These are phyloP conservation scores for Pinus tabuliformis DNA, from an alignment of 75 land plant species.

Conservation along the genomic window DNA sequence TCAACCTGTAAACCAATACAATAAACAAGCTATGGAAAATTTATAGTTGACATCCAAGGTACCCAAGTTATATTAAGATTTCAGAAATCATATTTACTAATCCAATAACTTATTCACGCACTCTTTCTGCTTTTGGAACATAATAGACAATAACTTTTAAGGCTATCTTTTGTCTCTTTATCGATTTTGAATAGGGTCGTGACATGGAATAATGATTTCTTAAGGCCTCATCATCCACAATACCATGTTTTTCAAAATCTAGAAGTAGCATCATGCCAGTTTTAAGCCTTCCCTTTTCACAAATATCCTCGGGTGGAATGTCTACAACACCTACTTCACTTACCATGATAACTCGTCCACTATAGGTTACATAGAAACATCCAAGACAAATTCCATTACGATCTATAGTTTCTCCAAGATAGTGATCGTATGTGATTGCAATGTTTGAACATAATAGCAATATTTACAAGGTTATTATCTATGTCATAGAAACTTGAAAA, in stretches of 20 bases:
- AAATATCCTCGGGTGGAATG: conserved; percentile 84
- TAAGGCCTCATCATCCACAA: conserved; percentile 94
- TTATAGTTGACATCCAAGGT: not conserved
- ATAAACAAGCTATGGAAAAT: not conserved
- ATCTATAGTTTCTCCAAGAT: conserved; percentile 96
- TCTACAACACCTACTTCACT: conserved; percentile 99
- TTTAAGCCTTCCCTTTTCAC: conserved; percentile 85
- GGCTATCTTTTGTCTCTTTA: conserved; percentile 76
- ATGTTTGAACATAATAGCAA: conserved; percentile 8
- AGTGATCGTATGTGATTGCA: conserved; percentile 96
- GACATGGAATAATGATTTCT: conserved; percentile 75
- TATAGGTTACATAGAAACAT: conserved; percentile 86
- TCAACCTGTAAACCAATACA: conserved; percentile 34
- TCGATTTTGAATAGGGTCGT: conserved; percentile 94
- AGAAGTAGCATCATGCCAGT: conserved; percentile 99
- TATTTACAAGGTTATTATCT: not conserved
- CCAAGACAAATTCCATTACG: conserved; percentile 97
- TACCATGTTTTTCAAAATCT: conserved; percentile 92
- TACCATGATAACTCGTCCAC: conserved; percentile 95
- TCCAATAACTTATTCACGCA: conserved; percentile 64
- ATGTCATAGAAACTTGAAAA: not conserved
- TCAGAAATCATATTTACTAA: conserved; percentile 41
- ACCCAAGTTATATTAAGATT: not conserved
- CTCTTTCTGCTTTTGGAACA: conserved; percentile 52
- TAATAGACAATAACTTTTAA: conserved; percentile 79